Percentiles rank a stretch among this genome's conserved stretches.
Evolutionary conservation across 2,329 filamentous ascomycete species (phyloP).

Genomic region (Westerdykella aurantiaca): DNA sequence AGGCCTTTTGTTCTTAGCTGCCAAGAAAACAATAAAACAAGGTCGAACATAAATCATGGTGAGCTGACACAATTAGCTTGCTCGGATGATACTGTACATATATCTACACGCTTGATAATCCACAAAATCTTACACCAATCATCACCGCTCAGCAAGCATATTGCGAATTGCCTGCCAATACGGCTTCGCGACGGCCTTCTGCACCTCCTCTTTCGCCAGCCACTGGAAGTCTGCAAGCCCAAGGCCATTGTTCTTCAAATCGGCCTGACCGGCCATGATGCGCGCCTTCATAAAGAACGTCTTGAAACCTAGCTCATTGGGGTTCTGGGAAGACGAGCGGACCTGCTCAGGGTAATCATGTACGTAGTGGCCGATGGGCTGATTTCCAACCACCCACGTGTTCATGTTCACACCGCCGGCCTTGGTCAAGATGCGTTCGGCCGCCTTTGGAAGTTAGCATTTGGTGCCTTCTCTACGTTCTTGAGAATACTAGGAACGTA

Average conservation of each 20-base stretch:
- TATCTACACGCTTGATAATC: not conserved
- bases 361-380: constrained; percentile 76
- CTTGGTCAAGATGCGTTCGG: constrained; percentile 69
- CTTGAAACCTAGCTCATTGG: constrained; percentile 62
- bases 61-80: too few species aligned
- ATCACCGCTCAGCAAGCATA: constrained; percentile 73
- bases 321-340: constrained; percentile 11
- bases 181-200: constrained; percentile 56
- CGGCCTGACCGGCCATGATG: constrained; percentile 94
- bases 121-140: not conserved
- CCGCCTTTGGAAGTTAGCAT: constrained; percentile 55
- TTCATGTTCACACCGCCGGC: constrained; percentile 93
- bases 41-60: too few species aligned
- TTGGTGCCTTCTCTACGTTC: not conserved
- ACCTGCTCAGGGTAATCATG: constrained; percentile 47
- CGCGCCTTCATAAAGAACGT: constrained; percentile 93
- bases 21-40: too few species aligned
- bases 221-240: constrained; percentile 82
- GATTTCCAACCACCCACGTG: constrained; percentile 91
- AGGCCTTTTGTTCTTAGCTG: too few species aligned
- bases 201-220: constrained; percentile 84
- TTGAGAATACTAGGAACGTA: constrained; percentile 45
- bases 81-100: not conserved
- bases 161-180: constrained; percentile 75
- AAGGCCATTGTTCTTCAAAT: constrained; percentile 65